Evolutionary conservation across 169 alveolate genomes (phyloP).

Genomic region (Cryptosporidium andersoni): DNA sequence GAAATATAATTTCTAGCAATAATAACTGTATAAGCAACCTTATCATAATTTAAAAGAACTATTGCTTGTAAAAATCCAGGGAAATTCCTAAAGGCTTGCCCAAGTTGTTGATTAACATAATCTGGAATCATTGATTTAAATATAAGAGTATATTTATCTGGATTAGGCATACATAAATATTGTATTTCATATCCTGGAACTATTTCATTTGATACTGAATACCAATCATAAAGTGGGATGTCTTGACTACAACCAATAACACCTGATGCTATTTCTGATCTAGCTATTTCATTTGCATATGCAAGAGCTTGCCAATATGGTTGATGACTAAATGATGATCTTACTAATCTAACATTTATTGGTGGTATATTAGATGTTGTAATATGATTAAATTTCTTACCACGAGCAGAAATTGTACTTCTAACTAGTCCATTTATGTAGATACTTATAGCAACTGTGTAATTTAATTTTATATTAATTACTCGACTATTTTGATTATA

Average conservation of each 20-base stretch:
- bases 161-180: conserved; percentile 35
- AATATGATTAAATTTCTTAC: conserved; percentile 28
- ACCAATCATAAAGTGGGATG: neutral
- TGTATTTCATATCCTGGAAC: conserved; percentile 34
- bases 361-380: conserved; percentile 10
- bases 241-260: conserved; percentile 3
- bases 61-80: conserved; percentile 51
- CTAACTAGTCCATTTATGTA: too few species aligned
- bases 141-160: conserved; percentile 1
- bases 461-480: too few species aligned
- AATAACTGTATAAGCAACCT: conserved; percentile 28
- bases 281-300: conserved; percentile 15
- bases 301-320: conserved; percentile 4
- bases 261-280: conserved; percentile 1
- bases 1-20: conserved; percentile 52
- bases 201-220: neutral
- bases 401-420: too few species aligned
- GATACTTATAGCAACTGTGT: too few species aligned
- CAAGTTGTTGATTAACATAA: conserved; percentile 11
- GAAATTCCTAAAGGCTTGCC: conserved; percentile 37
- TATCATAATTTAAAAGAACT: conserved; percentile 30
- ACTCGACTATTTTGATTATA: too few species aligned
- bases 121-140: conserved; percentile 16
- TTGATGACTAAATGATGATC: neutral
- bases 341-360: conserved; percentile 3